Evolutionary conservation across 805 yeast species (phyloP), one percentile per base, ranked within the genome.

Genomic region (Hanseniaspora mollemarum): DNA sequence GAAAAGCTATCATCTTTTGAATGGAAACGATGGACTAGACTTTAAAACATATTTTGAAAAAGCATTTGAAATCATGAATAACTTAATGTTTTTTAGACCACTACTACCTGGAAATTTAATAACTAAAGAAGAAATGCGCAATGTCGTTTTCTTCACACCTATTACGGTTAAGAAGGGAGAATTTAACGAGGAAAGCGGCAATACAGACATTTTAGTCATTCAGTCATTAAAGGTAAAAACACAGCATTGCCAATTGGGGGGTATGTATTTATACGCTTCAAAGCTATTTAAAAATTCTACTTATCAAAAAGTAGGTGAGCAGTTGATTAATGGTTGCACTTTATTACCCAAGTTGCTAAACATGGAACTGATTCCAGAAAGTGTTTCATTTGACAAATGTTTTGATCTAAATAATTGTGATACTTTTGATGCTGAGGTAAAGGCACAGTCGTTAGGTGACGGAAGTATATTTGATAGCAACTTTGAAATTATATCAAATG

Each of bases 261-360:
- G 80, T 2, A 74, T 74, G 71, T 65, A 72, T 57, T 75, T 75
- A 0, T 57, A 76, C 24, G 76, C 75, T 1, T 65, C 75, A 5
- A 69, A 63, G 42, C 51, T 74, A 1, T 66, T 76, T 18, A 50
- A 56, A 33, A 56, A 66, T 10, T 65, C 68, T 6, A 55, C 60
- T 3, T 72, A 72, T 52, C 53, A 71, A 43, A 24, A 10, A 24
- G 16, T 40, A n/a, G 81, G 75, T 3, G 62, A 60, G 19, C 61
- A 67, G 36, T 52, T 78, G 9, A 68, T 80, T 0, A 60, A 68
- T 40, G 79, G 81, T 6, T 77, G 81, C 57, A 68, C 67, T 38
- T 62, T 70, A 54, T 59, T 77, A 32, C 70, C 69, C 46, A 61
- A 69, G 43, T 60, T 58, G 32, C 67, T 58, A 64, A 73, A 57